Conservation (phyloP, 2,329 filamentous ascomycete genomes). For the Ophiostoma piceae region DNA sequence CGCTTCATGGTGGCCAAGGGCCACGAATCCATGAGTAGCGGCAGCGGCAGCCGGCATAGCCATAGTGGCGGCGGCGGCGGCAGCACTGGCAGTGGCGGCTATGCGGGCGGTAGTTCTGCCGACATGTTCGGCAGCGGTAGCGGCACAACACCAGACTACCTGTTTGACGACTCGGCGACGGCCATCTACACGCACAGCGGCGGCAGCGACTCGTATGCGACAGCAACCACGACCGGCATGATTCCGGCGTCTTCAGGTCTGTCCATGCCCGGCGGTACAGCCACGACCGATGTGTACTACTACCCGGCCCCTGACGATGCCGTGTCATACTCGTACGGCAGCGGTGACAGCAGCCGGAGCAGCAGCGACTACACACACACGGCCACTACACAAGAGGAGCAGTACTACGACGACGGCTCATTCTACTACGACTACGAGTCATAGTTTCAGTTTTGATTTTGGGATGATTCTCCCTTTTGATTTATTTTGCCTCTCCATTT, state of each 20-base stretch:
- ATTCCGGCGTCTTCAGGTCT: background rate
- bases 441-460: background rate
- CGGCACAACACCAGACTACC: constrained; percentile 18
- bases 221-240: constrained; percentile 5
- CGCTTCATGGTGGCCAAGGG: constrained; percentile 48
- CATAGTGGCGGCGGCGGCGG: constrained; percentile 9
- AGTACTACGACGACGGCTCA: constrained; percentile 23
- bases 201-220: background rate
- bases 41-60: constrained; percentile 28
- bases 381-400: constrained; percentile 12
- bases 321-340: constrained; percentile 17
- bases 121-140: background rate
- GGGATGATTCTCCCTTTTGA: background rate
- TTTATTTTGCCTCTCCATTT: background rate
- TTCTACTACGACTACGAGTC: constrained; percentile 26
- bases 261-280: background rate
- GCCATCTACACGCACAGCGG: constrained; percentile 13
- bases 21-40: constrained; percentile 44
- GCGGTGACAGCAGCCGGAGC: constrained; percentile 22
- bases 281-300: constrained; percentile 16
- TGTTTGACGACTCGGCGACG: constrained; percentile 16
- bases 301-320: constrained; percentile 15
- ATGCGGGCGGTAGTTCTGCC: background rate
- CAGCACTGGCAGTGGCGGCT: background rate
- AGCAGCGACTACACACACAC: constrained; percentile 24